Evolutionary conservation across 331 rosid genomes (phyloP), one percentile per base, ranked within the genome.

Genomic region (Telfairia occidentalis): DNA sequence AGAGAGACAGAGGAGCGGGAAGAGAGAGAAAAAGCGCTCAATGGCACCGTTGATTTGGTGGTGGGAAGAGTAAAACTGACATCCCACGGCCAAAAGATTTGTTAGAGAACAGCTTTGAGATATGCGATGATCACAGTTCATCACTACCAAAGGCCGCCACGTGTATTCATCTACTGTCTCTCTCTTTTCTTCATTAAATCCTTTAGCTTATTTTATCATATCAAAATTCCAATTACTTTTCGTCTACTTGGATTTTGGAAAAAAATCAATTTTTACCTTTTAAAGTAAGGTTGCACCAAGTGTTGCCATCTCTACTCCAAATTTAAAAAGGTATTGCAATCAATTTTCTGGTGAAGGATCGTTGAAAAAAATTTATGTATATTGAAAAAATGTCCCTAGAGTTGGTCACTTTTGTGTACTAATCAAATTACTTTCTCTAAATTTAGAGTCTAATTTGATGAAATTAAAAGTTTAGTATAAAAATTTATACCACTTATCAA

Each of bases 21-120:
- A 63, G 65, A 58, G 38, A 58, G 71, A 35, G 48, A 59, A 16
- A 34, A 5, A 37, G 71, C 10, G 24, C 10, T 18, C n/a, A 19
- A 65, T 37, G 73, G 50, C 19, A 66, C 73, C 73, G 73, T 66
- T 21, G 73, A 66, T 66, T 23, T 66, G 53, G 73, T 43, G 23
- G 11, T 66, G 50, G 50, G 73, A 42, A 35, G 73, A 38, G 19
- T 37, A 23, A 65, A 65, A 65, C n/a, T 4, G 52, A 2, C 9
- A 65, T 42, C 53, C 0, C 11, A 66, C 35, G 46, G 35, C 19
- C 9, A 66, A 5, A 40, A 23, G 35, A 66, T 40, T 66, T 34
- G 53, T 66, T n/a, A n/a, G 13, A 15, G 21, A 16, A 63, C 12
- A 18, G n/a, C 46, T 38, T 38, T 37, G 73, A 30, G 73, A 66